Evolutionary conservation across 768 basidiomycete species (phyloP).

Genomic region (Leccinum truebloodii): DNA sequence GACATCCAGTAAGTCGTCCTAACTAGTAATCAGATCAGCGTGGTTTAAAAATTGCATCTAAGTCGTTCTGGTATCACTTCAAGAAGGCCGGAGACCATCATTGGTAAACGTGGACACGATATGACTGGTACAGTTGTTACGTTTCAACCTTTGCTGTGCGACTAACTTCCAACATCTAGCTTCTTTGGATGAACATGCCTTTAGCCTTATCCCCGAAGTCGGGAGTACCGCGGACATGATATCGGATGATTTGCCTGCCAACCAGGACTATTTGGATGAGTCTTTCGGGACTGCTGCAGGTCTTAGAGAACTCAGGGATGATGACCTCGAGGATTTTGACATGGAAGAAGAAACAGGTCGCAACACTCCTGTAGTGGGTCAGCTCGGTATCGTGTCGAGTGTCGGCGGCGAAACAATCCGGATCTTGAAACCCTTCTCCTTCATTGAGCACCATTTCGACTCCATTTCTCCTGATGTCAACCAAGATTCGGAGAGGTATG

Average conservation of each 20-base stretch:
- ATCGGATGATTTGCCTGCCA: conserved; percentile 86
- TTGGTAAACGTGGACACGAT: conserved; percentile 9
- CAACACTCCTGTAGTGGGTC: conserved; percentile 22
- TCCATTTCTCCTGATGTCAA: conserved; percentile 56
- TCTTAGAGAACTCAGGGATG: conserved; percentile 67
- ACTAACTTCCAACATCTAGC: conserved; percentile 38
- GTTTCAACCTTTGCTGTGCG: not conserved
- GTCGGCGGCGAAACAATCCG: conserved; percentile 86
- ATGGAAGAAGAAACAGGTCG: conserved; percentile 21
- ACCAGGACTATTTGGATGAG: conserved; percentile 83
- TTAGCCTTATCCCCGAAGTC: conserved; percentile 71
- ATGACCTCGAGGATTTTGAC: conserved; percentile 71
- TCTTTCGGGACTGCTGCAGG: conserved; percentile 81
- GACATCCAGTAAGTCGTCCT: conserved; percentile 27
- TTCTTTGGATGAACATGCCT: conserved; percentile 83
- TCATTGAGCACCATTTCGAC: conserved; percentile 76
- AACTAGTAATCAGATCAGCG: not conserved
- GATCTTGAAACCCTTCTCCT: conserved; percentile 64
- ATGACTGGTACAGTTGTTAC: conserved; percentile 31
- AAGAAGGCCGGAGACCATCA: conserved; percentile 10
- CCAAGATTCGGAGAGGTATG: conserved; percentile 50
- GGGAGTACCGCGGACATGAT: conserved; percentile 87
- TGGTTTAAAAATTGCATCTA: not conserved
- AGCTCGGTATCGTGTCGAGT: conserved; percentile 52
- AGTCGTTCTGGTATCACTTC: conserved; percentile 13